Evolutionary conservation across 768 basidiomycete species (phyloP).

Genomic region (Dentipellis sp.): DNA sequence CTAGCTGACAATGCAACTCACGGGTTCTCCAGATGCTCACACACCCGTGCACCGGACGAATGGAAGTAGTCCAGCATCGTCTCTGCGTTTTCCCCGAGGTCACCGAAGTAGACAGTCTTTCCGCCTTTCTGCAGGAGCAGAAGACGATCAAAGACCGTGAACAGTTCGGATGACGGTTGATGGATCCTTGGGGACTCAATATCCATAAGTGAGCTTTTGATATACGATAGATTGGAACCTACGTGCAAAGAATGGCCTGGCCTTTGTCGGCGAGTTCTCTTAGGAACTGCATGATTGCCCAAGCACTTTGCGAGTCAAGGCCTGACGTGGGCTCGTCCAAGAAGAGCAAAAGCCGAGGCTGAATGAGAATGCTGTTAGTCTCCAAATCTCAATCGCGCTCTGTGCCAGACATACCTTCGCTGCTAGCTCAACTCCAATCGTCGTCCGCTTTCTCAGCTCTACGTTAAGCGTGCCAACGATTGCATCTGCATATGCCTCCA

Average conservation of each 20-base stretch:
- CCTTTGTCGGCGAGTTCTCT: slow-evolving; percentile 70
- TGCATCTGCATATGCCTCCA: slow-evolving; percentile 57
- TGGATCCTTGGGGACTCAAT: slow-evolving; percentile 22
- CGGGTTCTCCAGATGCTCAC: slow-evolving; percentile 64
- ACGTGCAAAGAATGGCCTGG: slow-evolving; percentile 86
- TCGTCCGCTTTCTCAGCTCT: slow-evolving; percentile 73
- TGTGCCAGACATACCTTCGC: slow-evolving; percentile 38
- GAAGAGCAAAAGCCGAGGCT: slow-evolving; percentile 80
- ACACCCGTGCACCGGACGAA: slow-evolving; percentile 50
- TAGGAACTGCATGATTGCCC: slow-evolving; percentile 73
- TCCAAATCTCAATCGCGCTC: not conserved
- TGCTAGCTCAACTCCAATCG: slow-evolving; percentile 82
- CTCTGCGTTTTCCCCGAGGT: slow-evolving; percentile 52
- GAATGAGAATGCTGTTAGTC: not conserved
- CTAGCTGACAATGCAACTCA: slow-evolving; percentile 8
- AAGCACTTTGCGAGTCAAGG: slow-evolving; percentile 79
- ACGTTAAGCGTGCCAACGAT: slow-evolving; percentile 59
- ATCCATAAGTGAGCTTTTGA: not conserved
- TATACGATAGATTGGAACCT: slow-evolving; percentile 16
- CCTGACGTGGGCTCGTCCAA: slow-evolving; percentile 85
- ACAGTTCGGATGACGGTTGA: slow-evolving; percentile 77
- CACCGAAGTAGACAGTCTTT: slow-evolving; percentile 55
- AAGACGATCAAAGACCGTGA: slow-evolving; percentile 75
- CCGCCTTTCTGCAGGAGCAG: slow-evolving; percentile 75
- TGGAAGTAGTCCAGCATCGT: slow-evolving; percentile 72